Percentiles rank a stretch among this genome's conserved stretches.
Evolutionary conservation across 257 asterid genomes (phyloP).

Genomic region (Capsicum pubescens): DNA sequence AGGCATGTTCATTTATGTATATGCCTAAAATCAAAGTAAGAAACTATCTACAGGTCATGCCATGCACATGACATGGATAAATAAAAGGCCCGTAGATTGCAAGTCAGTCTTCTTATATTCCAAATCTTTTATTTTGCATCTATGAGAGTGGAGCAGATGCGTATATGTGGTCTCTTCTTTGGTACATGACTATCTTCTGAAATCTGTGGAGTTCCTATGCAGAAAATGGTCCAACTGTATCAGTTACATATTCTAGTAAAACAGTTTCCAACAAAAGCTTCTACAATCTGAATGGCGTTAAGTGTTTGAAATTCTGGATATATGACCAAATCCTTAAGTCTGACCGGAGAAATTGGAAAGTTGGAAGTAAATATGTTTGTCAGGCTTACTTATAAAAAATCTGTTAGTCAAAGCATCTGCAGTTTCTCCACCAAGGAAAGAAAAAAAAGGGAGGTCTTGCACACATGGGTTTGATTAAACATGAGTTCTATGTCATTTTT

Average conservation of each 20-base stretch:
- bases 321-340: background rate
- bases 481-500: background rate
- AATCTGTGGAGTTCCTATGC: background rate
- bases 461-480: background rate
- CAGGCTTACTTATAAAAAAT: background rate
- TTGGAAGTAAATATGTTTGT: constrained; percentile 4
- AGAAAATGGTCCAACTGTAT: background rate
- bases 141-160: background rate
- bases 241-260: background rate
- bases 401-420: background rate
- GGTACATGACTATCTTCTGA: background rate
- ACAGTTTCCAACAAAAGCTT: background rate
- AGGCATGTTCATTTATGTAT: no score
- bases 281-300: background rate
- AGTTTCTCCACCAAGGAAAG: background rate
- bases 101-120: background rate
- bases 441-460: background rate
- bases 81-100: background rate
- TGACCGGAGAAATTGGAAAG: background rate
- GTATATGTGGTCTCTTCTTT: background rate
- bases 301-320: constrained; percentile 3
- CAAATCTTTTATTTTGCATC: background rate
- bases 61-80: background rate
- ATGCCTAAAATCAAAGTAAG: background rate
- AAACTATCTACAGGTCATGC: background rate